A percentile compares a stretch with the other conserved stretches of the same genome.
These are phyloP conservation scores for Verticillium klebahnii DNA, from an alignment of 2,329 filamentous ascomycete genomes.

Conservation along the genomic window DNA sequence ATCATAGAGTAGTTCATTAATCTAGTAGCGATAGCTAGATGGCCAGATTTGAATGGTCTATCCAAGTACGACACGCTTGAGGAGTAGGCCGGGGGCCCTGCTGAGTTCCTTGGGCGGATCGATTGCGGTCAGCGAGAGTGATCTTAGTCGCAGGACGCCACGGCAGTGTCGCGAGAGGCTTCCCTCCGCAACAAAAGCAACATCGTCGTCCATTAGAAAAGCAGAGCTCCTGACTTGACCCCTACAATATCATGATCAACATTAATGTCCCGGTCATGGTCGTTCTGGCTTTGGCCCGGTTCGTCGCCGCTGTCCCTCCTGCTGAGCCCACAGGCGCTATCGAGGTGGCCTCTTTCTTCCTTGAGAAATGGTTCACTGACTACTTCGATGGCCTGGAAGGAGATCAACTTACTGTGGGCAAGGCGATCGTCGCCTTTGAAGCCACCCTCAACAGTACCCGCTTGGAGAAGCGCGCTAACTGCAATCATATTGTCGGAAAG, in stretches of 20 bases:
- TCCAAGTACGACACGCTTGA: conserved; percentile 23
- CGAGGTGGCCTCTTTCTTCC: neutral
- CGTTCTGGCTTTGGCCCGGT: neutral
- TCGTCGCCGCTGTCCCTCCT: neutral
- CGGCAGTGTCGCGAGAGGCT: conserved; percentile 37
- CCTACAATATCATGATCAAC: neutral
- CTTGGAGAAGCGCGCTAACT: neutral
- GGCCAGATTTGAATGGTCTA: conserved; percentile 23
- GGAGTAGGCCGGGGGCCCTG: conserved; percentile 8
- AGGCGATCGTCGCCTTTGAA: neutral
- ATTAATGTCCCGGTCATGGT: neutral
- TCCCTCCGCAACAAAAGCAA: conserved; percentile 40
- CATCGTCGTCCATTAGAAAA: conserved; percentile 4
- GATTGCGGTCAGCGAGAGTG: neutral
- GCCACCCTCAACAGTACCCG: neutral
- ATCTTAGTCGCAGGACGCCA: conserved; percentile 33
- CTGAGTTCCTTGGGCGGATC: neutral
- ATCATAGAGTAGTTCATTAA: too few species aligned
- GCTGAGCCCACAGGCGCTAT: neutral
- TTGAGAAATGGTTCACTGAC: neutral
- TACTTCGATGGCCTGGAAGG: neutral
- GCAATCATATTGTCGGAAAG: neutral
- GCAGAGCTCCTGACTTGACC: too few species aligned
- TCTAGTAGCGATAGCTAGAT: too few species aligned
- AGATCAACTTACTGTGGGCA: neutral